Base-by-base conservation (phyloP, 208 protist species). In the Trypanosomatidae sp. region DNA sequence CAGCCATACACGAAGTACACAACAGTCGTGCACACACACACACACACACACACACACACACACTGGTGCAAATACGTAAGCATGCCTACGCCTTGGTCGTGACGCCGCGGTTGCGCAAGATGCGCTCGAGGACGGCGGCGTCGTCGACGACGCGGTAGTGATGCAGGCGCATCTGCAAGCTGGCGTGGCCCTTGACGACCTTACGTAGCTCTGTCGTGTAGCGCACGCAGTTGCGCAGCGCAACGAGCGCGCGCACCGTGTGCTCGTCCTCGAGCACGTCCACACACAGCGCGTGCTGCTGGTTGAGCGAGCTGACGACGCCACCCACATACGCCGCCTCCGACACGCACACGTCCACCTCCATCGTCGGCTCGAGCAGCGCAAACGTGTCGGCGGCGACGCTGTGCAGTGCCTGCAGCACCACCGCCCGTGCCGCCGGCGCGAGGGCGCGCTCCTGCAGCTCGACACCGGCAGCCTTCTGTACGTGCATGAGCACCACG, bases 181-280 rank as follows among this genome's bases (percentile, higher is more conserved):
- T 86, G n/a, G 81, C 85, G 48, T 94, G 77, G 4, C 85, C 85
- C 60, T 94, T 94, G 38, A 84, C 78, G 2, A 60, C 71, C 48
- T 71, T 88, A 11, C 85, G 77, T 37, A 94, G 70, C 48, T 86
- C 78, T 66, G 76, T 82, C n/a, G 85, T 82, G 64, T 88, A 91
- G 10, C 66, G 65, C 24, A 87, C 63, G 25, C 78, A 80, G 41
- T 90, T 88, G 10, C 80, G 69, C 80, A 94, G 71, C 35, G 85
- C 66, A 24, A 91, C 65, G 2, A 78, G 59, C 2, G 85, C 85
- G 44, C 43, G 56, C 6, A 92, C 77, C 2, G 79, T 79, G n/a
- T 60, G 63, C 20, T 73, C 77, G 32, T 86, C 84, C 10, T 89
- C 84, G 49, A 74, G 67, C 39, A 88, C 71, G 16, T 88, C 78